Evolutionary conservation across 1,284 basidiomycete species (phyloP), one percentile per base, ranked within the genome.

Genomic region (Limonomyces culmigenus): DNA sequence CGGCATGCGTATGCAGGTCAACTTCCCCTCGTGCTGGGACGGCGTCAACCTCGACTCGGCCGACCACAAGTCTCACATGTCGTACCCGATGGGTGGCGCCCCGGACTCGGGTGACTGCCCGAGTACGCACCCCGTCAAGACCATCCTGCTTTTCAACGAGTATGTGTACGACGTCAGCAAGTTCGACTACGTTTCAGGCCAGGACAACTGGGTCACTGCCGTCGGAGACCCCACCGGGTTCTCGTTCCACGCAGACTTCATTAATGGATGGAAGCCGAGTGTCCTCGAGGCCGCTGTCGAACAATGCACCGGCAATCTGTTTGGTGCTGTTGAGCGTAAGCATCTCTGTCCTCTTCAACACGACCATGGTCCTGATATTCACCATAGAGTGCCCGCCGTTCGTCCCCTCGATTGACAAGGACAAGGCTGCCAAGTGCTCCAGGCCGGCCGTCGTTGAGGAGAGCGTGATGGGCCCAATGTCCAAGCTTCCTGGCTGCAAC

Each of bases 31-130:
- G 29, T 65, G 62, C 49, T 65, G 62, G 62, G 58, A 65, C 39
- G 55, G 56, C 23, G 37, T 41, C 48, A 63, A 66, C 48, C 42
- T 52, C 37, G 64, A 68, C 49, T 65, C 60, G 10, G 29, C 54
- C 2, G 62, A 69, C 47, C 66, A 70, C 53, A 65, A 64, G 51
- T 66, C 63, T 14, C 67, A 70, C 47, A 62, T 70, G 44, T 53
- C 64, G 3, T 69, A 63, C 47, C 59, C 62, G 2, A 56, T 53
- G 15, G 53, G 50, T 5, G 57, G 68, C 38, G 45, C 50, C 41
- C 46, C 43, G 36, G 51, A 53, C 44, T 35, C 36, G 33, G 55
- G 53, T 11, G 31, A 38, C 35, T 56, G 54, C 44, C 54, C 54
- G 12, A 29, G 34, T 13, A 41, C 48, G 3, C 51, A 54, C 39